These are phyloP conservation scores for Phytopythium aichiense DNA, from an alignment of 352 stramenopile species.

Conservation along the genomic window DNA sequence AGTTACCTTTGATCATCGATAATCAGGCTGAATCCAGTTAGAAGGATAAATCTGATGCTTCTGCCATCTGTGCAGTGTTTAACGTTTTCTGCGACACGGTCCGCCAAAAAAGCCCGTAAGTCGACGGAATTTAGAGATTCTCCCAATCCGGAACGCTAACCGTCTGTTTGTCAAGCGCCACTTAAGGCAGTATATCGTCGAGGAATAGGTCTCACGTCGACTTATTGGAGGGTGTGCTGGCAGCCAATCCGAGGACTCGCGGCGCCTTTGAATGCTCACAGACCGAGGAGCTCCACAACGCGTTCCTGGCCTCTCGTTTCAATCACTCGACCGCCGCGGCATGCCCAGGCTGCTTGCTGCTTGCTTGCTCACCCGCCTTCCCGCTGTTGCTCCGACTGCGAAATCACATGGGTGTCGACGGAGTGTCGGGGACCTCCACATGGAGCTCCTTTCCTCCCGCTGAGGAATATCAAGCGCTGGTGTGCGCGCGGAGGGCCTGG, in stretches of 20 bases:
- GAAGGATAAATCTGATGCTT: neutral
- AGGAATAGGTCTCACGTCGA: neutral
- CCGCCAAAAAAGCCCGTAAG: neutral
- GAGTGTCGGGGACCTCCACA: too few species aligned
- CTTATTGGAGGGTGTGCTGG: neutral
- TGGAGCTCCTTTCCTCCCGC: too few species aligned
- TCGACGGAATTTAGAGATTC: neutral
- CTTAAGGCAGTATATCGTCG: neutral
- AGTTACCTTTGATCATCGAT: neutral
- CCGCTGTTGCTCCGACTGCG: neutral
- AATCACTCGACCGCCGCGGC: neutral
- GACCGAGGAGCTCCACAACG: neutral
- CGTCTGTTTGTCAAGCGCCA: neutral
- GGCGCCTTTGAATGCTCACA: neutral
- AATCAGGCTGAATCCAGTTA: neutral
- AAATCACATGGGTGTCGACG: neutral
- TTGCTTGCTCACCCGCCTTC: constrained; percentile 3
- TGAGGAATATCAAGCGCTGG: constrained; percentile 3
- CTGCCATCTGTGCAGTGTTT: neutral
- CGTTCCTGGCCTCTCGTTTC: neutral
- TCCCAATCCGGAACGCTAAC: neutral
- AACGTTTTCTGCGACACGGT: neutral
- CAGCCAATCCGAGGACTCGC: neutral
- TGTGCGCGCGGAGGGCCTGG: constrained; percentile 37
- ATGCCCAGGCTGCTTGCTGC: neutral